Evolutionary conservation across 768 basidiomycete genomes (phyloP), one percentile per base, ranked within the genome.

Genomic region (Hortiboletus flavorubellus): DNA sequence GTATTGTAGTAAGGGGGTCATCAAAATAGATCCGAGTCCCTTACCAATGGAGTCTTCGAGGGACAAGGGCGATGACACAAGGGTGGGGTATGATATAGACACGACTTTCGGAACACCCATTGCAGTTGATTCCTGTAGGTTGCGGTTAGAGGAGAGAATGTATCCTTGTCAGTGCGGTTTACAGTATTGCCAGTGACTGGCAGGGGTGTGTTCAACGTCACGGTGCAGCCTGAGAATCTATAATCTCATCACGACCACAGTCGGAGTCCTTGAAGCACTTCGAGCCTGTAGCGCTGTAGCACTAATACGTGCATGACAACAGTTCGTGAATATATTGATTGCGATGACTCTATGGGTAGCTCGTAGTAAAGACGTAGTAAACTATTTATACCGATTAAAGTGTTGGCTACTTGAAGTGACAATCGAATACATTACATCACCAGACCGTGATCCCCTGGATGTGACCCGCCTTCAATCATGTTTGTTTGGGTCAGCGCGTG

Each of bases 21-120:
- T 55, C 42, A 12, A 16, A n/a, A 29, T 15, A 18, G 46, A 44
- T 45, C 41, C 29, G 42, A 43, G 40, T 33, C 18, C 55, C 74
- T 54, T 56, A 85, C 89, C 84, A 55, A 96, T 91, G 18, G 85
- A 80, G 18, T 75, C 59, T 30, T 75, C 68, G 12, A 91, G 73
- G 5, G 80, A 76, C 10, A 76, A 62, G 1, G 87, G 84, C 0
- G 76, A 73, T 11, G 79, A 75, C 30, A 81, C 61, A 49, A 92
- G 75, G 7, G 79, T 77, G 11, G 71, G 61, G 68, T 91, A 91
- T 0, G 87, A 83, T 50, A 91, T 80, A 4, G 78, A 70, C 11
- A 91, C 80, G 8, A 60, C 69, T 23, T 57, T 57, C 10, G 47
- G 41, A 40, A 54, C 30, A 11, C 12, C 43, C 68, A 57, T 59